Evolutionary conservation across 2,329 filamentous ascomycete species (phyloP).

Genomic region (Xylariaceae sp.): DNA sequence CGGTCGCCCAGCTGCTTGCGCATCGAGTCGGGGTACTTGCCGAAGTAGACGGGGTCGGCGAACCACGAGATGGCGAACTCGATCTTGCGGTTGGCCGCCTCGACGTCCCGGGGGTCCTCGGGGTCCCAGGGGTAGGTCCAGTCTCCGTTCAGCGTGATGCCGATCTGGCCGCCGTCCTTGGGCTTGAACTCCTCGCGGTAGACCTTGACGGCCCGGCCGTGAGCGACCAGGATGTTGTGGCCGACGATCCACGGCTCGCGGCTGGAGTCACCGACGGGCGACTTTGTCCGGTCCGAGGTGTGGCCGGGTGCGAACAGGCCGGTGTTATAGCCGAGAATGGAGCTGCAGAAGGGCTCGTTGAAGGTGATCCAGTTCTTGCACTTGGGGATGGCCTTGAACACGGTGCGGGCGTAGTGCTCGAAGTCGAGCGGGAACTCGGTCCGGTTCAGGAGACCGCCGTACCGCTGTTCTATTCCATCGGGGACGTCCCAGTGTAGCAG

Average conservation of each 20-base stretch:
- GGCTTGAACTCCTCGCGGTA: conserved; percentile 79
- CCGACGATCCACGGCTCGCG: conserved; percentile 79
- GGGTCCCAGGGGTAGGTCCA: conserved; percentile 79
- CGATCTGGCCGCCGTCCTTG: conserved; percentile 69
- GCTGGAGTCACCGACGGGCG: conserved; percentile 63
- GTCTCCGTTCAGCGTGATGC: conserved; percentile 83
- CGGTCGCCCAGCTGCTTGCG: conserved; percentile 71
- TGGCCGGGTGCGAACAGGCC: conserved; percentile 79
- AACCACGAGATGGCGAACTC: conserved; percentile 89
- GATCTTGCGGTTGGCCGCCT: conserved; percentile 73
- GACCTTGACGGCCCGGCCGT: conserved; percentile 73
- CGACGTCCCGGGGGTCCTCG: conserved; percentile 66
- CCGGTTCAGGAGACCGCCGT: conserved; percentile 75
- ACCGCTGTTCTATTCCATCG: conserved; percentile 70
- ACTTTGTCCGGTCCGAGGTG: conserved; percentile 69
- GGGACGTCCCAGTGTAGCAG: conserved; percentile 88
- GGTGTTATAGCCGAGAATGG: conserved; percentile 72
- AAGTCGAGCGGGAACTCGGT: conserved; percentile 79
- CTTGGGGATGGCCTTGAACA: conserved; percentile 68
- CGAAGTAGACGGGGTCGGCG: conserved; percentile 79
- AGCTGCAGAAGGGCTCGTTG: conserved; percentile 84
- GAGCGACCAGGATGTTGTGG: conserved; percentile 74
- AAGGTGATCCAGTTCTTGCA: conserved; percentile 89
- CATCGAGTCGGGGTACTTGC: conserved; percentile 81
- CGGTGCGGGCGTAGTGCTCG: conserved; percentile 68